Conservation (phyloP, 345 rosid genomes). For the Aegle marmelos region DNA sequence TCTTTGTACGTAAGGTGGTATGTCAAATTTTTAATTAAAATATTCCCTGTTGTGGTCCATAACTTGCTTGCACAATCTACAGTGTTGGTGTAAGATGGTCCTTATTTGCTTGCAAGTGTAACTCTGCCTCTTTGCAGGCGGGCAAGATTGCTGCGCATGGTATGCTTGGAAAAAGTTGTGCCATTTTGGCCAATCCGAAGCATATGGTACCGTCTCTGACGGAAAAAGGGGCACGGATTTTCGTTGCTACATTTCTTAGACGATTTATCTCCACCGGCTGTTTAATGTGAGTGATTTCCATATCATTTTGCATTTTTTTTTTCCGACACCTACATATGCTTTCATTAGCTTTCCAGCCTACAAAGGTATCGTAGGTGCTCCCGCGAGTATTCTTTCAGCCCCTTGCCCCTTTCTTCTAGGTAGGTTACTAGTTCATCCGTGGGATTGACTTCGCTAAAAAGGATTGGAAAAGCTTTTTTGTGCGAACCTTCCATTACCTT, state of each 20-base stretch:
- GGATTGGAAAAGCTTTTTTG: too few relatives aligned
- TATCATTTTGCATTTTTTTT: background rate
- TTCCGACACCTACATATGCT: background rate
- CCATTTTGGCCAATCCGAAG: slow-evolving; percentile 54
- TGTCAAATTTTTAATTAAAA: too few relatives aligned
- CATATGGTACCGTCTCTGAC: slow-evolving; percentile 76
- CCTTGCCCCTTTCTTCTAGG: too few relatives aligned
- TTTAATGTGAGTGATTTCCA: slow-evolving; percentile 53
- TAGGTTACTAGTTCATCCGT: too few relatives aligned
- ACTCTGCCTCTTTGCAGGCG: slow-evolving; percentile 40
- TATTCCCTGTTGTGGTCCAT: too few relatives aligned
- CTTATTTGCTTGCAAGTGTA: background rate
- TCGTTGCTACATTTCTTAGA: slow-evolving; percentile 72
- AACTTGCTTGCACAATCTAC: too few relatives aligned
- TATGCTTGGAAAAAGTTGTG: slow-evolving; percentile 49
- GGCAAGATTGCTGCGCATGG: slow-evolving; percentile 70
- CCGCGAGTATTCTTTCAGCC: too few relatives aligned
- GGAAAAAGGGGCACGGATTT: slow-evolving; percentile 73
- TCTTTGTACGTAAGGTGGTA: too few relatives aligned
- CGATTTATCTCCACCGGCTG: slow-evolving; percentile 63
- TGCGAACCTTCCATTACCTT: too few relatives aligned
- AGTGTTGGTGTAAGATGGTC: background rate
- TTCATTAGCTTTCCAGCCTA: background rate
- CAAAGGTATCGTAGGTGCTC: too few relatives aligned
- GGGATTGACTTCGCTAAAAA: too few relatives aligned